These are phyloP conservation scores for Leccinum sublutescens DNA, from an alignment of 768 basidiomycete species.

Conservation along the genomic window DNA sequence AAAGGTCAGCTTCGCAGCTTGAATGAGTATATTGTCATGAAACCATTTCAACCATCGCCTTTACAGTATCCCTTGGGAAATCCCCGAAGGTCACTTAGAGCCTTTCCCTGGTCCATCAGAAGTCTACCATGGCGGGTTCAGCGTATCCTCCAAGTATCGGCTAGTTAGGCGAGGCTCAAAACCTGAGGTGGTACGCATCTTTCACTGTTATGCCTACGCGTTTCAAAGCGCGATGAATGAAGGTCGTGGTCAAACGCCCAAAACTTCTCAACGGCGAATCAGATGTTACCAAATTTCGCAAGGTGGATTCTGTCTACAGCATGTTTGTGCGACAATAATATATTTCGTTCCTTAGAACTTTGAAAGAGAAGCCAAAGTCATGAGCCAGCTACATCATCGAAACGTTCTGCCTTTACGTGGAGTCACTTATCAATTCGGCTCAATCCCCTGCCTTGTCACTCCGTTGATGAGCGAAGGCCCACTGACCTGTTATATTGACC, in stretches of 20 bases:
- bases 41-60: too few species aligned
- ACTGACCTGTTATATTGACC: slow-evolving; percentile 4
- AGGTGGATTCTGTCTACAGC: slow-evolving; percentile 4
- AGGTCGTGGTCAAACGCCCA: slow-evolving; percentile 15
- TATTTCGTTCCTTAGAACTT: slow-evolving; percentile 4
- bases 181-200: slow-evolving; percentile 13
- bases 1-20: too few species aligned
- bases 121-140: slow-evolving; percentile 13
- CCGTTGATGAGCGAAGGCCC: slow-evolving; percentile 14
- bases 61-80: neutral
- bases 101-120: slow-evolving; percentile 9
- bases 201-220: neutral
- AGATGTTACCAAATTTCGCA: neutral
- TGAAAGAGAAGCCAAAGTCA: slow-evolving; percentile 4
- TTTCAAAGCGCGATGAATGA: neutral
- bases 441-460: slow-evolving; percentile 11
- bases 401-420: slow-evolving; percentile 15
- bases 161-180: slow-evolving; percentile 1
- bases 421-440: slow-evolving; percentile 10
- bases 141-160: slow-evolving; percentile 1
- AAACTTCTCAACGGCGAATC: neutral
- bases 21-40: too few species aligned
- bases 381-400: slow-evolving; percentile 5
- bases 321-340: neutral
- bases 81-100: neutral